phyloP scores from a whole-genome alignment of 371 early-diverging fungal genomes.

The Blakeslea trispora region DNA sequence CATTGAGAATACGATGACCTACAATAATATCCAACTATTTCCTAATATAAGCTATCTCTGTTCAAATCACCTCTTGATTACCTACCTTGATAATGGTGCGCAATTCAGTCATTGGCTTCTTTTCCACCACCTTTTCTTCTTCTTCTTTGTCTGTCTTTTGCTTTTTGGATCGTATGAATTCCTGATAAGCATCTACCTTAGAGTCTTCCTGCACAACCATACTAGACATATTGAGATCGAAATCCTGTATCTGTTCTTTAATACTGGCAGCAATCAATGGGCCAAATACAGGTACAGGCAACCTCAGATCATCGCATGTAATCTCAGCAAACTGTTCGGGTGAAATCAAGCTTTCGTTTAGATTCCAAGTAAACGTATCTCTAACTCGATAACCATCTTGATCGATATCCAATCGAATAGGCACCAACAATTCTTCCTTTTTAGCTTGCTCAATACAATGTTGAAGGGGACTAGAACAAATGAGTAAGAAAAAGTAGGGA shows the following conservation, averaged over 20 bases:
- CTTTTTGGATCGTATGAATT: constrained; percentile 9
- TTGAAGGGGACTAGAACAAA: constrained; percentile 37
- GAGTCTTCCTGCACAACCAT: constrained; percentile 14
- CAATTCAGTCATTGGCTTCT: constrained; percentile 17
- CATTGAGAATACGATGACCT: constrained; percentile 65
- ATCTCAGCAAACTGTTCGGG: constrained; percentile 82
- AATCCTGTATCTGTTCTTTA: constrained; percentile 77
- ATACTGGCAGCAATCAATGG: constrained; percentile 63
- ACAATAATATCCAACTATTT: constrained; percentile 40
- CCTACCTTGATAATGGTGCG: constrained; percentile 34
- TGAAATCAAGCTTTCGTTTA: constrained; percentile 56
- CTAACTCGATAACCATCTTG: constrained; percentile 82
- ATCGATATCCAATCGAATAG: constrained; percentile 90
- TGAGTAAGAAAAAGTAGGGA: neutral
- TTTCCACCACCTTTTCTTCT: constrained; percentile 8
- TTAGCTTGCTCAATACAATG: constrained; percentile 61
- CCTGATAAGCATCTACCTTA: constrained; percentile 9
- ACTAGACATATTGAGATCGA: constrained; percentile 48
- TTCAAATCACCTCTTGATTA: too few relatives aligned
- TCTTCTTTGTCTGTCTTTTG: constrained; percentile 2
- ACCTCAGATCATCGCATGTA: constrained; percentile 78
- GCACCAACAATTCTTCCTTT: constrained; percentile 73
- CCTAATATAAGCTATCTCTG: too few relatives aligned
- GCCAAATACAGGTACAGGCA: constrained; percentile 60
- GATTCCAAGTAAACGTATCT: constrained; percentile 94